Conservation (phyloP, 139 green algal genomes). For the Chlorella sp. region DNA sequence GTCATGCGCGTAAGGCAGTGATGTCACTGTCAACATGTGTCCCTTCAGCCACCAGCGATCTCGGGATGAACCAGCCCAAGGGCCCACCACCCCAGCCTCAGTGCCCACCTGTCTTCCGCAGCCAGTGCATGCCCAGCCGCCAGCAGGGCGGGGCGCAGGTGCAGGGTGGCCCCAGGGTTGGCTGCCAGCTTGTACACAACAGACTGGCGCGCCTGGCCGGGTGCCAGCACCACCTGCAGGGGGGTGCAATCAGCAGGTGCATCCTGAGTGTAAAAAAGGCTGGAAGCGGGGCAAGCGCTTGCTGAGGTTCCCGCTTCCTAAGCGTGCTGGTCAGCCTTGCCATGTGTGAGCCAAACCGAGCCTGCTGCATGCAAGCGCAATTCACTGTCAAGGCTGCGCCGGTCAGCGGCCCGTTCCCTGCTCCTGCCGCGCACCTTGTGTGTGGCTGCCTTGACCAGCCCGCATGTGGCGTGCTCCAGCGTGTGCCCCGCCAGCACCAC, state of each 20-base stretch:
- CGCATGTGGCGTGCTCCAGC: conserved; percentile 5
- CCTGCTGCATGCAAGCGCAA: too few relatives aligned
- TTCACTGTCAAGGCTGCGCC: too few relatives aligned
- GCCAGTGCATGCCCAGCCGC: neutral
- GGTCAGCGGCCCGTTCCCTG: too few relatives aligned
- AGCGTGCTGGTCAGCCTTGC: too few relatives aligned
- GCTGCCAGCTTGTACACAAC: neutral
- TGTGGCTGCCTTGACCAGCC: neutral
- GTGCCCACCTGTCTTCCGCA: neutral
- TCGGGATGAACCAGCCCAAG: neutral
- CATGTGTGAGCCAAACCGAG: too few relatives aligned
- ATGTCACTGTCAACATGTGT: too few relatives aligned
- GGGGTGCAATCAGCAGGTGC: too few relatives aligned
- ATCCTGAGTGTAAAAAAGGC: too few relatives aligned
- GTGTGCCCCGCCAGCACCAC: neutral
- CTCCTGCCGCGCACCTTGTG: neutral
- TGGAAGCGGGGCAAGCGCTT: too few relatives aligned
- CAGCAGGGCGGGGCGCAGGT: neutral
- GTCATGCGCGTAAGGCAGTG: too few relatives aligned
- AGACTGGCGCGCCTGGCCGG: neutral
- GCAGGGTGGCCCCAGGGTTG: neutral
- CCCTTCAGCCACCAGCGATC: too few relatives aligned
- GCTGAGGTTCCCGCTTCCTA: neutral
- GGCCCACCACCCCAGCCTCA: neutral
- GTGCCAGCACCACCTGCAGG: neutral